phyloP scores from a whole-genome alignment of 495 filamentous ascomycete species.

The Margaritispora aquatica region DNA sequence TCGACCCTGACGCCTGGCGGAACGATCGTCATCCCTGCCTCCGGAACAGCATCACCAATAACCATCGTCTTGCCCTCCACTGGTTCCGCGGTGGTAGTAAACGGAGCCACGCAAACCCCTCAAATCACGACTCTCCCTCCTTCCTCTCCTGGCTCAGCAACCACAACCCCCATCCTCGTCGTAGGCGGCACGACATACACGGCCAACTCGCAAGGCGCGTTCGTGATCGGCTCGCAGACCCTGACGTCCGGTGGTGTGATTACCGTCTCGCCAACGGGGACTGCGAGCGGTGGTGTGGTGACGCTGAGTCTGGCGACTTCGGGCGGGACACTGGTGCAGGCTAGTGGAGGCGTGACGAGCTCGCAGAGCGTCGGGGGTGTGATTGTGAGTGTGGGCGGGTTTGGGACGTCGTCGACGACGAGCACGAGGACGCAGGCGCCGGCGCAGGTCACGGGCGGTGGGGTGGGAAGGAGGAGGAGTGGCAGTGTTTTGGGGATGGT shows the following conservation, averaged over 20 bases:
- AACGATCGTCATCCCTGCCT: neutral
- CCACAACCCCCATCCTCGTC: neutral
- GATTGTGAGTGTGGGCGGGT: neutral
- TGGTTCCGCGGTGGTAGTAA: neutral
- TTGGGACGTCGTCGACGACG: no score
- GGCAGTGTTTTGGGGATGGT: neutral
- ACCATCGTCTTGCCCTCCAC: neutral
- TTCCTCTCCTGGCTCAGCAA: no score
- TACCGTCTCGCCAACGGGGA: no score
- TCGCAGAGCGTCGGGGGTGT: neutral
- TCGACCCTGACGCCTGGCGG: constrained; percentile 8
- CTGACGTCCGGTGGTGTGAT: constrained; percentile 2
- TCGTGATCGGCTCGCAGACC: constrained; percentile 1
- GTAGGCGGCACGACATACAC: constrained; percentile 1
- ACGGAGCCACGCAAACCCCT: neutral
- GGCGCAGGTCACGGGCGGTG: neutral
- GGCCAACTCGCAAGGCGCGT: neutral
- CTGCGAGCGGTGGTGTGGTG: neutral
- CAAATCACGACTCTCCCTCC: neutral
- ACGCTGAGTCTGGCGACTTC: neutral
- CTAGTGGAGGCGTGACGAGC: neutral
- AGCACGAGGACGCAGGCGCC: neutral
- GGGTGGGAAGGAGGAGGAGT: neutral
- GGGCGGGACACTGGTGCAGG: neutral
- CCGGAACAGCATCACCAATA: neutral